These are phyloP conservation scores for Fomes fomentarius DNA, from an alignment of 1,284 basidiomycete genomes.

Conservation along the genomic window DNA sequence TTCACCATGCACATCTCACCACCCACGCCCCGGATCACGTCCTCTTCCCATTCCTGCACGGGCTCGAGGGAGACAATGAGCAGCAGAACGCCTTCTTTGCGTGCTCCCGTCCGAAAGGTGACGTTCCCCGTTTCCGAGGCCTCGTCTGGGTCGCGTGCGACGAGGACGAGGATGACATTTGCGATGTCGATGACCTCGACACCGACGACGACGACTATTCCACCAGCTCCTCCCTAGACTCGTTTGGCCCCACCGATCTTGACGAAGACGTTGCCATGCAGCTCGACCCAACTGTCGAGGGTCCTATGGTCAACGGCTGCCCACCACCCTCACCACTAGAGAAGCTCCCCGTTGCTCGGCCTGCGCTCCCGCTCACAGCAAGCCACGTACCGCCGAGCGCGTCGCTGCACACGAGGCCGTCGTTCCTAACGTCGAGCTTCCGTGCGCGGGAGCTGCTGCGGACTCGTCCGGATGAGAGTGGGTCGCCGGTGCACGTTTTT, in stretches of 20 bases:
- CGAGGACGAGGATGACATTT: conserved; percentile 34
- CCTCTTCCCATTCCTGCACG: conserved; percentile 84
- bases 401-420: conserved; percentile 23
- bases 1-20: conserved; percentile 66
- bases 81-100: conserved; percentile 82
- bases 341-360: conserved; percentile 15
- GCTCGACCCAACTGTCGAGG: conserved; percentile 27
- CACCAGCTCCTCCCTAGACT: conserved; percentile 39
- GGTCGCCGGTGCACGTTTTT: conserved; percentile 58
- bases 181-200: conserved; percentile 39
- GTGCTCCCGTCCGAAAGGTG: conserved; percentile 31
- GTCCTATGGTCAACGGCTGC: conserved; percentile 26
- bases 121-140: conserved; percentile 54
- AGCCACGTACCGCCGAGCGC: conserved; percentile 13
- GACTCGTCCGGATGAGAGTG: conserved; percentile 34
- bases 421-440: conserved; percentile 40
- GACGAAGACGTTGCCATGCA: conserved; percentile 35
- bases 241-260: conserved; percentile 31
- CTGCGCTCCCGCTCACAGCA: conserved; percentile 18
- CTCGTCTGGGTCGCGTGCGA: conserved; percentile 71
- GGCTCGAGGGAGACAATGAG: conserved; percentile 78
- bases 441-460: conserved; percentile 41
- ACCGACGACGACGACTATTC: conserved; percentile 35
- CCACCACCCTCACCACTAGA: conserved; percentile 17
- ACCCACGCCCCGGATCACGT: conserved; percentile 75